Conservation (phyloP, 495 filamentous ascomycete species). For the Daldinia caldariorum region DNA sequence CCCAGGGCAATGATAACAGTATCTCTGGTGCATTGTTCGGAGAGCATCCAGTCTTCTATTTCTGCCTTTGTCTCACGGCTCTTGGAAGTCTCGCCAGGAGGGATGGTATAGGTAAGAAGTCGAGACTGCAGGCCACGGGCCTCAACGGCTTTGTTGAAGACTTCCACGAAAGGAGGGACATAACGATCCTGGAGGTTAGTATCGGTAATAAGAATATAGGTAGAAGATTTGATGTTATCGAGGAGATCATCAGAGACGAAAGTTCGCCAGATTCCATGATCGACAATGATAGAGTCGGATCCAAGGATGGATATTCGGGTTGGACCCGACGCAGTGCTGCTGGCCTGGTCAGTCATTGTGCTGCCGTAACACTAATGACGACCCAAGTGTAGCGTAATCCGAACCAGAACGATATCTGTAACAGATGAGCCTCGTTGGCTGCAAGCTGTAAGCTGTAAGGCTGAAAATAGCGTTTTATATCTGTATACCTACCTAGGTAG, state of each 20-base stretch:
- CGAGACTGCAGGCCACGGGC: constrained; percentile 64
- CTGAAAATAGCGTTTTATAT: constrained; percentile 6
- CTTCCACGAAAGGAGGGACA: constrained; percentile 75
- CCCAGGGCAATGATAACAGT: constrained; percentile 94
- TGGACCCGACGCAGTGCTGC: constrained; percentile 47
- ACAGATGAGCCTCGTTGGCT: not conserved
- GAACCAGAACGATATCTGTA: not conserved
- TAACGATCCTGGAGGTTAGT: constrained; percentile 88
- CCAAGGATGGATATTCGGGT: constrained; percentile 64
- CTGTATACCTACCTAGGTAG: no score
- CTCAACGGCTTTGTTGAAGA: constrained; percentile 69
- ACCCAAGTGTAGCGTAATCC: not conserved
- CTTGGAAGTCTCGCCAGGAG: constrained; percentile 94
- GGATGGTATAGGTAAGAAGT: constrained; percentile 85
- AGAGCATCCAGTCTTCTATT: constrained; percentile 97
- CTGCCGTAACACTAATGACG: constrained; percentile 8
- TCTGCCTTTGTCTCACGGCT: constrained; percentile 90
- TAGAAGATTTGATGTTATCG: constrained; percentile 78
- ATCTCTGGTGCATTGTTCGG: constrained; percentile 89
- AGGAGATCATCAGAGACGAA: constrained; percentile 87
- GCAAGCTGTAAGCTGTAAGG: not conserved
- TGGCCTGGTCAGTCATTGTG: constrained; percentile 34
- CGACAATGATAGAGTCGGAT: constrained; percentile 84
- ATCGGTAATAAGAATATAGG: constrained; percentile 96
- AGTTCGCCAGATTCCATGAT: constrained; percentile 87